Evolutionary conservation across 495 filamentous ascomycete species (phyloP), one percentile per base, ranked within the genome.

Genomic region (Neurospora sp.): DNA sequence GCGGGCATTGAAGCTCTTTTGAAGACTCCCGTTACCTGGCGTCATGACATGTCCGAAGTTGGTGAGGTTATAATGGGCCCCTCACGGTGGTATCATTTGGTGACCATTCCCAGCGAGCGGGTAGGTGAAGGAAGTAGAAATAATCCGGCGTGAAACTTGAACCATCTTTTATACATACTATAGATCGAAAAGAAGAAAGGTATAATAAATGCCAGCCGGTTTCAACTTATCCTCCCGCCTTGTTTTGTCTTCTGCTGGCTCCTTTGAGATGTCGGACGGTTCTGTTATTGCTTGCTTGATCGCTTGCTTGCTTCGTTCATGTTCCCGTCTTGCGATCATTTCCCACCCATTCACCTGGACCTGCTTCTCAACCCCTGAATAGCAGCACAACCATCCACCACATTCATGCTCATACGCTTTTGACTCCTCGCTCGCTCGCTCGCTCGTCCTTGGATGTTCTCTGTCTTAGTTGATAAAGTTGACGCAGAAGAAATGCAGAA

Each of bases 401-500:
- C 27, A 31, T 31, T 3, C 27, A 3, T 3, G 27, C 3, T 31
- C 27, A 3, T 31, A 3, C 3, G 0, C 27, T 69, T 69, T 74
- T 75, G 35, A 27, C 53, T 39, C 48, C 40, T 73, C 27, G 69
- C 38, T 68, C 16, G 4, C 9, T 39, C 39, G 4, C 9, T 39
- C 39, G 27, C 2, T 40, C 42, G 7, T 48, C 18, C 45, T 38
- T 27, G 4, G n/a, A 12, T 68, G n/a, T 9, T 10, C 16, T 22
- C 44, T 37, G 3, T 68, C 76, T 83, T 84, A 98, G 87, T 99
- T 99, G 85, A 99, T 98, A 81, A 99, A 99, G 85, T 99, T 98
- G 76, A 98, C 91, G 83, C 96, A 99, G 87, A 99, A 98, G 85
- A 98, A 97, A 85, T 99, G 96, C 82, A 99, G 83, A 78, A 99